Conservation (phyloP, 192 early-diverging fungal genomes). For the Umbelopsis ramanniana region DNA sequence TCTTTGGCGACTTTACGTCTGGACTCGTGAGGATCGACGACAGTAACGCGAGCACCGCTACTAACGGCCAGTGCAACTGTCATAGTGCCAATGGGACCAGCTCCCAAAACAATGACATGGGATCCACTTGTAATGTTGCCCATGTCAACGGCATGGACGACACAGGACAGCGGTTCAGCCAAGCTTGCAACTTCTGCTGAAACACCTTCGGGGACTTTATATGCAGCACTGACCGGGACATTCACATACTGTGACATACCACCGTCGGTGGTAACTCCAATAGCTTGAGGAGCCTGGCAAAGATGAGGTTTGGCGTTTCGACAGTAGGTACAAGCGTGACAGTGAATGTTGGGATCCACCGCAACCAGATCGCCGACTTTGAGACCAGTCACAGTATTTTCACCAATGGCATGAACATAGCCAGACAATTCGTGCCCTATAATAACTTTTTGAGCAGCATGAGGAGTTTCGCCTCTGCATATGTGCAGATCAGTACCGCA, state of each 20-base stretch:
- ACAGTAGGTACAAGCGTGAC: conserved; percentile 50
- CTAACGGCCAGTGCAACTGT: conserved; percentile 40
- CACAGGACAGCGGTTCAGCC: conserved; percentile 56
- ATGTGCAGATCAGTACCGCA: conserved; percentile 58
- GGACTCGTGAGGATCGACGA: conserved; percentile 45
- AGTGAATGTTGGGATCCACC: conserved; percentile 53
- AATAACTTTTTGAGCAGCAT: conserved; percentile 44
- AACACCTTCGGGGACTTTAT: conserved; percentile 32
- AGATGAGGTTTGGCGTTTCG: conserved; percentile 50
- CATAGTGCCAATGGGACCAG: conserved; percentile 57
- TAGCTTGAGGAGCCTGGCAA: conserved; percentile 41
- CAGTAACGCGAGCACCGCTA: conserved; percentile 45
- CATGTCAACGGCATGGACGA: conserved; percentile 53
- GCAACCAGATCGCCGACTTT: conserved; percentile 48
- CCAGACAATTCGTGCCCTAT: conserved; percentile 59
- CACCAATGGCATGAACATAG: conserved; percentile 46
- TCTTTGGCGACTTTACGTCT: conserved; percentile 37
- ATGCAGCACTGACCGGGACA: conserved; percentile 42
- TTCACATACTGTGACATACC: conserved; percentile 53
- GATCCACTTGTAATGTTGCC: conserved; percentile 48
- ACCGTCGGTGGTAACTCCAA: conserved; percentile 51
- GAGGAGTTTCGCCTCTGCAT: conserved; percentile 56
- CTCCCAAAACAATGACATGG: conserved; percentile 49
- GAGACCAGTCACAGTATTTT: conserved; percentile 31
- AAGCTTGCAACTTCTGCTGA: conserved; percentile 48